Conservation (phyloP, 495 filamentous ascomycete species). For the Podospora didyma region DNA sequence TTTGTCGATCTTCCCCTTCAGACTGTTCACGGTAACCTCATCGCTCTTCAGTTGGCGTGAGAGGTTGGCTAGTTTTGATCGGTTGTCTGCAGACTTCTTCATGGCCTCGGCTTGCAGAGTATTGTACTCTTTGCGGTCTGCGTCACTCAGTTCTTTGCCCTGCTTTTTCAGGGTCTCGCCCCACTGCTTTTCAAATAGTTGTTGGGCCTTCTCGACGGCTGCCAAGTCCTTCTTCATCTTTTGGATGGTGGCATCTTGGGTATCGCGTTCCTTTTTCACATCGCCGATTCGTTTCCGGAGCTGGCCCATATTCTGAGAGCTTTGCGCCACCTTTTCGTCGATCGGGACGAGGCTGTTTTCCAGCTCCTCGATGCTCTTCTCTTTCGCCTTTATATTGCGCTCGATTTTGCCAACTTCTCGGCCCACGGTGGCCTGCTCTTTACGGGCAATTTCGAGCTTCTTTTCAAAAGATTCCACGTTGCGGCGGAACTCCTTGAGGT, state of each 20-base stretch:
- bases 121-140: conserved; percentile 87
- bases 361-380: conserved; percentile 83
- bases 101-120: conserved; percentile 81
- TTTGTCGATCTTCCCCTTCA: conserved; percentile 80
- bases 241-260: conserved; percentile 59
- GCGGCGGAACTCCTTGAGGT: conserved; percentile 88
- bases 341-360: conserved; percentile 84
- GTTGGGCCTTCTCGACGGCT: conserved; percentile 84
- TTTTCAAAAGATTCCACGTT: conserved; percentile 81
- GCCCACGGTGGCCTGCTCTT: conserved; percentile 73
- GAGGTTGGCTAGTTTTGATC: conserved; percentile 78
- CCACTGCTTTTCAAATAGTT: conserved; percentile 85
- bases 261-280: conserved; percentile 70
- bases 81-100: conserved; percentile 74
- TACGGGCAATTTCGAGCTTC: conserved; percentile 80
- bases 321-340: conserved; percentile 88
- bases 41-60: conserved; percentile 83
- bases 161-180: conserved; percentile 75
- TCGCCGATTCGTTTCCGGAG: conserved; percentile 62
- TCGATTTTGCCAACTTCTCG: conserved; percentile 79
- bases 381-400: conserved; percentile 74
- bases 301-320: conserved; percentile 62
- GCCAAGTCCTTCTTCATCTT: conserved; percentile 74
- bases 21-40: conserved; percentile 77
- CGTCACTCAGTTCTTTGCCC: conserved; percentile 78